phyloP scores from a whole-genome alignment of 345 rosid species.

The Salix purpurea region DNA sequence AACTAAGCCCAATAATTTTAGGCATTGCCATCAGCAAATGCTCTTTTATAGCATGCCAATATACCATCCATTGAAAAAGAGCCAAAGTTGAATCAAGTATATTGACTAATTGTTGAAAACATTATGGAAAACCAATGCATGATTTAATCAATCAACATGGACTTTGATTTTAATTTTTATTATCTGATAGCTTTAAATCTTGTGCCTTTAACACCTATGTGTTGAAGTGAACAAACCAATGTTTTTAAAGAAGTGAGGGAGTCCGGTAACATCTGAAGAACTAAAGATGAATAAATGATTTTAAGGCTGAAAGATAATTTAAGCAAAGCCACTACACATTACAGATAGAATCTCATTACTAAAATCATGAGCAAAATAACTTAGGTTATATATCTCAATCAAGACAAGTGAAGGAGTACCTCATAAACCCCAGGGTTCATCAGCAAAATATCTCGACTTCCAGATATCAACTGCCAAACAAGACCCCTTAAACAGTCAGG shows the following conservation, averaged over 20 bases:
- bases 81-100: neutral
- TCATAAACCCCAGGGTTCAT: conserved; percentile 94
- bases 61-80: neutral
- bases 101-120: neutral
- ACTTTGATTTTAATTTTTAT: neutral
- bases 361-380: conserved; percentile 7
- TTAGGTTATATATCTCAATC: neutral
- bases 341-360: neutral
- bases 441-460: conserved; percentile 88
- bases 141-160: neutral
- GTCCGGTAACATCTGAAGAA: neutral
- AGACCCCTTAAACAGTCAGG: conserved; percentile 98
- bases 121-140: neutral
- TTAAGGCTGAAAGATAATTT: neutral
- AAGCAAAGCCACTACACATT: conserved; percentile 7
- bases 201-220: neutral
- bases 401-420: conserved; percentile 32
- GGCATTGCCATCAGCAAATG: neutral
- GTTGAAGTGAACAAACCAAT: neutral
- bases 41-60: neutral
- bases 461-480: conserved; percentile 95
- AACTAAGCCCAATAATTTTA: neutral
- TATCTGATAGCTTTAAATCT: neutral
- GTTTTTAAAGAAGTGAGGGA: neutral
- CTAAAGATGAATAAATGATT: too few relatives aligned